Conservation (phyloP, 2,329 filamentous ascomycete species). For the Epichloe coenophiala region DNA sequence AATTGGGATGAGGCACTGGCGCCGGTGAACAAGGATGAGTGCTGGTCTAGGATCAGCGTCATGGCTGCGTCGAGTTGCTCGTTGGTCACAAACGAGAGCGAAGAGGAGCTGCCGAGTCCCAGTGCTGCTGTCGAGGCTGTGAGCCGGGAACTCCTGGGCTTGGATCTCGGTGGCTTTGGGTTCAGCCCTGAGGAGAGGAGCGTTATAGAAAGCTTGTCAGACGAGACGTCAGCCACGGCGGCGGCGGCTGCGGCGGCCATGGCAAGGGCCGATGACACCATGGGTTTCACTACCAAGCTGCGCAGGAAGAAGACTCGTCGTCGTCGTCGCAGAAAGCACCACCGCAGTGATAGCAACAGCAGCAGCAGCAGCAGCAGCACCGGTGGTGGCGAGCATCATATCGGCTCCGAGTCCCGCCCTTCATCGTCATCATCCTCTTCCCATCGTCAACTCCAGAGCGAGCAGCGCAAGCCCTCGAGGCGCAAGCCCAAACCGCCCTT, state of each 20-base stretch:
- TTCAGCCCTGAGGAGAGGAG: slow-evolving; percentile 22
- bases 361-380: slow-evolving; percentile 11
- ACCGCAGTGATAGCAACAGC: slow-evolving; percentile 13
- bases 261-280: slow-evolving; percentile 17
- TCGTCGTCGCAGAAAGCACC: slow-evolving; percentile 22
- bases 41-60: slow-evolving; percentile 21
- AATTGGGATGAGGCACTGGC: slow-evolving; percentile 75
- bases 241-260: slow-evolving; percentile 10
- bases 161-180: slow-evolving; percentile 25
- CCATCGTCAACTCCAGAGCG: slow-evolving; percentile 8
- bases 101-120: slow-evolving; percentile 28
- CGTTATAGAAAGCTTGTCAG: slow-evolving; percentile 17
- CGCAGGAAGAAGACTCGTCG: slow-evolving; percentile 29
- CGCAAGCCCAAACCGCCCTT: slow-evolving; percentile 12
- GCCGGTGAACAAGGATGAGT: slow-evolving; percentile 40
- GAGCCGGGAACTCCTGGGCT: slow-evolving; percentile 31
- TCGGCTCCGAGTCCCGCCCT: slow-evolving; percentile 8
- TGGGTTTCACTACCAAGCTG: slow-evolving; percentile 32
- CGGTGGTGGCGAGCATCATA: slow-evolving; percentile 12
- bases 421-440: slow-evolving; percentile 4
- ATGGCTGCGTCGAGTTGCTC: slow-evolving; percentile 17
- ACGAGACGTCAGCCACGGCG: slow-evolving; percentile 10
- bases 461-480: slow-evolving; percentile 11
- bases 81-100: slow-evolving; percentile 19
- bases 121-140: slow-evolving; percentile 43